A percentile compares a stretch with the other conserved stretches of the same genome.
Conservation (phyloP, 2,329 filamentous ascomycete genomes). For the Penicillium sp. region DNA sequence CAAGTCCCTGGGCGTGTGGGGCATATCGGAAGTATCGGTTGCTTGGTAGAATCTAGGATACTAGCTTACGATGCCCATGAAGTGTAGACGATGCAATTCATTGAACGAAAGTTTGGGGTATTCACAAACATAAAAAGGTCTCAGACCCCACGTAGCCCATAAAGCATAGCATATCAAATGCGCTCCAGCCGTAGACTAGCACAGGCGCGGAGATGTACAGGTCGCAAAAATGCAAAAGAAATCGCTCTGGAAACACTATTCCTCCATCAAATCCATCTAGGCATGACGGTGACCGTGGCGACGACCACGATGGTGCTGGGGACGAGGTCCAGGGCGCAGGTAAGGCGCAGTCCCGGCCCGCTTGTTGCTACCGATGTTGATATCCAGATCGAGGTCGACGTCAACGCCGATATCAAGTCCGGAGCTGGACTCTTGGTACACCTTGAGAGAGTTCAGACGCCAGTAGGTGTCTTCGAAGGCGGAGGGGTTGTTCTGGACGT, state of each 20-base stretch:
- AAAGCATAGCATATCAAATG: constrained; percentile 6
- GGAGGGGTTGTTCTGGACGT: constrained; percentile 68
- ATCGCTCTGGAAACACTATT: not conserved
- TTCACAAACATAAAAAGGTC: constrained; percentile 31
- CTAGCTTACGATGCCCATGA: not conserved
- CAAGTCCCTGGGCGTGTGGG: too few relatives aligned
- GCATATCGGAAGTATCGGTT: too few relatives aligned
- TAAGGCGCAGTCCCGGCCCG: not conserved
- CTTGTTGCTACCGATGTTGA: not conserved
- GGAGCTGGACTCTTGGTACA: constrained; percentile 51
- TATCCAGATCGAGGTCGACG: not conserved
- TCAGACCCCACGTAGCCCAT: constrained; percentile 35
- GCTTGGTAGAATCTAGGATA: not conserved
- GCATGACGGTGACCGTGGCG: constrained; percentile 10
- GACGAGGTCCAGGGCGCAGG: constrained; percentile 10
- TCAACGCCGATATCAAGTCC: constrained; percentile 2
- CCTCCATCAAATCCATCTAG: not conserved
- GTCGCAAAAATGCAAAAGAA: not conserved
- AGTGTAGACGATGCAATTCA: not conserved
- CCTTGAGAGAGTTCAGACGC: constrained; percentile 71
- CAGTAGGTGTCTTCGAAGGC: constrained; percentile 76
- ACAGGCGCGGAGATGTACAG: not conserved
- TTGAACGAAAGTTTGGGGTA: not conserved
- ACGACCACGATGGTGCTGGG: constrained; percentile 13
- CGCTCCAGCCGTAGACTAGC: constrained; percentile 1